Conservation (phyloP, 2,329 filamentous ascomycete genomes). For the Aspergillus caelatus region DNA sequence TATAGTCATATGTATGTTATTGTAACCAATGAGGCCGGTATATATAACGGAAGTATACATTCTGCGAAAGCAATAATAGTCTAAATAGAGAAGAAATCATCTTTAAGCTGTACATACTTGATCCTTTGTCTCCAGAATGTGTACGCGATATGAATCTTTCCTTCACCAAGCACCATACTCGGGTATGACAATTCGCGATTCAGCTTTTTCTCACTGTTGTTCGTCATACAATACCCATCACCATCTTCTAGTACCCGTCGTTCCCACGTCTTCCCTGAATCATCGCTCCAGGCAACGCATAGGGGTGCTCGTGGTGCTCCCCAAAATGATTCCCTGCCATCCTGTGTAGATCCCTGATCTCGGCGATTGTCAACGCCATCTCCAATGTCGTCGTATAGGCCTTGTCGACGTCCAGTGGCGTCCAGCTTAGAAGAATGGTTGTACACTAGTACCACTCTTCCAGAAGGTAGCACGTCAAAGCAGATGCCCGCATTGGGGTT, state of each 20-base stretch:
- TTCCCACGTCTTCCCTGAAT: neutral
- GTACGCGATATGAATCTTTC: neutral
- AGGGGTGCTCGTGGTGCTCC: neutral
- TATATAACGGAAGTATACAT: neutral
- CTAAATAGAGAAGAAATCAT: neutral
- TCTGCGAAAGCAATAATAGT: neutral
- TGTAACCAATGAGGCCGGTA: rapidly evolving
- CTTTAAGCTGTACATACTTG: neutral
- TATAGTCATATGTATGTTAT: neutral
- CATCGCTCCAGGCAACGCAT: neutral
- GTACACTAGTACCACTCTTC: neutral
- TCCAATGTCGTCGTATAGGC: neutral
- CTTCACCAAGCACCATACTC: neutral
- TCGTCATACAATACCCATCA: neutral
- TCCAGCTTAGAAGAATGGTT: neutral
- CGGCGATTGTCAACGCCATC: neutral
- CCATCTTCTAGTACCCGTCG: neutral
- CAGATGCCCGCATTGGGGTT: neutral
- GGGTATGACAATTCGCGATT: neutral
- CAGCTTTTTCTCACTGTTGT: neutral
- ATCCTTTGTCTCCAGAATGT: neutral
- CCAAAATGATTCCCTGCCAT: neutral
- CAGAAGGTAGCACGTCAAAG: neutral
- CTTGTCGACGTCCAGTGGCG: neutral
- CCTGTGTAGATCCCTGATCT: neutral